phyloP scores from a whole-genome alignment of 257 asterid genomes.

The Parsonsia alboflavescens region DNA sequence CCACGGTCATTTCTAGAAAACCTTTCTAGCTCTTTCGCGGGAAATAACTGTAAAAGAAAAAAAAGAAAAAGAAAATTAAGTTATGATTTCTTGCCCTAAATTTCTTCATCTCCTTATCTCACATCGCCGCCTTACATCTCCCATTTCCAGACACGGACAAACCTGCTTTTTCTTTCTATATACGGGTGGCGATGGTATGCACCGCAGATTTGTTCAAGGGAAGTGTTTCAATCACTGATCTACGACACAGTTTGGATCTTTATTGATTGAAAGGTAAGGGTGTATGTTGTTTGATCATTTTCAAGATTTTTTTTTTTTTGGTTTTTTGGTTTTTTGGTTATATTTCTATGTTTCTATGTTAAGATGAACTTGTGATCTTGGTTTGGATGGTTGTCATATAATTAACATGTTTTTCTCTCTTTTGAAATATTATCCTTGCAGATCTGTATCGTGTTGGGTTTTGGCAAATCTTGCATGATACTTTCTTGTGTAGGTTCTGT shows the following conservation, averaged over 20 bases:
- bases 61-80: not conserved
- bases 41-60: not conserved
- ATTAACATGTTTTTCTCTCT: not conserved
- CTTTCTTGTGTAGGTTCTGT: not conserved
- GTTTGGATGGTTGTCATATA: slow-evolving; percentile 10
- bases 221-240: slow-evolving; percentile 5
- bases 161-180: not conserved
- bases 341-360: not conserved
- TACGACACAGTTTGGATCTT: slow-evolving; percentile 19
- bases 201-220: not conserved
- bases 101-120: slow-evolving; percentile 15
- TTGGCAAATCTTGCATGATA: slow-evolving; percentile 2
- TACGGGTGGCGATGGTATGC: not conserved
- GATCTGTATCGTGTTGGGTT: slow-evolving; percentile 29
- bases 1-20: slow-evolving; percentile 5
- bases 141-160: slow-evolving; percentile 7
- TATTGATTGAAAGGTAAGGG: slow-evolving; percentile 18
- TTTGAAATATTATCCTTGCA: slow-evolving; percentile 25
- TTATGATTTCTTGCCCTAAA: slow-evolving; percentile 17
- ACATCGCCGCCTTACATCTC: slow-evolving; percentile 23
- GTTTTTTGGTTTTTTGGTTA: not conserved
- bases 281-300: not conserved
- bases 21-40: not conserved
- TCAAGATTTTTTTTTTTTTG: not conserved
- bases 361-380: not conserved